Base-by-base conservation (phyloP, 2,329 filamentous ascomycete species). In the Arachnomyces sp. region DNA sequence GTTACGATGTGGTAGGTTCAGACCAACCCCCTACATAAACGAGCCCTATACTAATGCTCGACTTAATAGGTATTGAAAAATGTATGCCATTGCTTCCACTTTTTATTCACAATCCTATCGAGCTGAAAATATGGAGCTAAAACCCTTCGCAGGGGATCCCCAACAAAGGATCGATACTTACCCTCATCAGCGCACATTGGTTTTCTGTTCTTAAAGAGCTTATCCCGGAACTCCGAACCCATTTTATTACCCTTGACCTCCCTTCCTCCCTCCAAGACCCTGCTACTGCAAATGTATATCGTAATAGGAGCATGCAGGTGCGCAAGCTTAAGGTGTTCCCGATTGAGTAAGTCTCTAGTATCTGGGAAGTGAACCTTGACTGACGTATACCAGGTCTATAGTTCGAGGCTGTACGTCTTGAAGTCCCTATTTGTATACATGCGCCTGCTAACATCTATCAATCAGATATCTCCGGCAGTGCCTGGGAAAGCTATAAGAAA, bases 1-100 rank as follows among this genome's bases (percentile, higher is more conserved):
- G 92, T 41, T 96, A 90, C 71, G 90, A 96, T 73, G 87, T 93
- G 52, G 79, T 94, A 25, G 20, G 20, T 25, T 25, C 5, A 9
- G 9, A 9, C 20, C 20, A 25, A 25, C 5, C 9, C 20, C 9
- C 20, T n/a, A 25, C 9, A 25, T 25, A 9, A 25, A 25, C 20
- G 9, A 25, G 5, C 5, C n/a, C 5, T 9, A 25, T 25, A 25
- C 20, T 25, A 25, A 25, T 25, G 9, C 5, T 25, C 20, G 20
- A 5, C 9, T 9, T 5, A 25, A 25, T 25, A 25, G 20, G 20
- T 25, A 5, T 25, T 25, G 20, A 25, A 25, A 25, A 25, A 25
- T 25, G 20, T 25, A 25, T 25, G 20, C 20, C 20, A 25, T 5
- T 25, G 20, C 20, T 9, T 25, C 20, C 5, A 37, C 63, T 78